Base-by-base conservation (phyloP, 164 flowering plant genomes). In the Magnolia changhungtana region DNA sequence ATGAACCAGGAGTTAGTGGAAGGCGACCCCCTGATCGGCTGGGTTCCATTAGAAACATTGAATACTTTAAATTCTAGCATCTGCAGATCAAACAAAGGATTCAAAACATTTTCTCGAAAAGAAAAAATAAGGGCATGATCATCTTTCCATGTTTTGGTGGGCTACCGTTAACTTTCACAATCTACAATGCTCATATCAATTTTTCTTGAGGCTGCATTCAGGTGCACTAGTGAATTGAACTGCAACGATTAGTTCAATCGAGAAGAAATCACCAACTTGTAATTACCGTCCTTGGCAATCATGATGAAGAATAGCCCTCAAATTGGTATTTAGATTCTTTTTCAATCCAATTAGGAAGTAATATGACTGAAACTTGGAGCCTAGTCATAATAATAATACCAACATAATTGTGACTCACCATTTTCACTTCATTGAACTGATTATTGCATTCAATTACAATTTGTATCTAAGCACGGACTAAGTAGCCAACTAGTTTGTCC, bases 1-100 rank as follows among this genome's bases (percentile, higher is more conserved):
- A 70, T 74, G 99, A 93, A 80, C 97, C 97, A 72, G 98, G 97
- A 78, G 91, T 88, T 76, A 94, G 69, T 23, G 98, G 93, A 55
- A 96, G 90, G 49, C 82, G 85, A 61, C 97, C 97, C n/a, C 87
- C 76, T 84, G 7, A 81, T 72, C 59, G 89, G 82, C 79, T 85
- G 91, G 11, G 92, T 85, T 69, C 91, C 89, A 72, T 84, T 81
- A 50, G 81, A 37, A 63, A 96, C 79, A 76, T 93, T 87, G 80
- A 91, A 86, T 63, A 93, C 88, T 80, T 83, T 86, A 72, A 89
- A 92, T 77, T 94, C 92, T 59, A 96, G 86, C 88, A 94, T 82
- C 99, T 96, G 95, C 83, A 78, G 37, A 63, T 24, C 77, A 72
- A 66, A 63, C 65, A 77, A n/a, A 52, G 29, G 55, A 76, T 23